Evolutionary conservation across 73 alveolate genomes (phyloP).

Genomic region (Tetrahymena malaccensis): DNA sequence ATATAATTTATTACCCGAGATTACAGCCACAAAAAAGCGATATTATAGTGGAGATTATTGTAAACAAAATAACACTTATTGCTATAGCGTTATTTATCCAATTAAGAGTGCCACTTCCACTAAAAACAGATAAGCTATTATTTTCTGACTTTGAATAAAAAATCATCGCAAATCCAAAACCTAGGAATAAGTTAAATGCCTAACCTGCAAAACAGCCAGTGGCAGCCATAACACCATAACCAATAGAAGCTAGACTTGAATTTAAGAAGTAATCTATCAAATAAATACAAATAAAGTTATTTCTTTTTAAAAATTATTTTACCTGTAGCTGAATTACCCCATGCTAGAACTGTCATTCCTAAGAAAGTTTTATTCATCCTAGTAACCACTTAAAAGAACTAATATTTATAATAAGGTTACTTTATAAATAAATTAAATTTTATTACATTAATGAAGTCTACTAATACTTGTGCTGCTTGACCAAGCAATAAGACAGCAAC

Average conservation of each 20-base stretch:
- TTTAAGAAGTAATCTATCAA: slow-evolving; percentile 73
- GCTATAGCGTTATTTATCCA: no score
- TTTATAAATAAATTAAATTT: neutral
- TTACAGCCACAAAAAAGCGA: no score
- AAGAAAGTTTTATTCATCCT: slow-evolving; percentile 69
- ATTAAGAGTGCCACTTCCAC: no score
- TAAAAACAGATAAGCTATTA: neutral
- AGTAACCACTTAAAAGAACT: slow-evolving; percentile 62
- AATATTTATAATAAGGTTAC: neutral
- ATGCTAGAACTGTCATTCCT: slow-evolving; percentile 92
- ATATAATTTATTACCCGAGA: no score
- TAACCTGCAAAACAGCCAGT: slow-evolving; percentile 98
- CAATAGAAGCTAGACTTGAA: slow-evolving; percentile 79
- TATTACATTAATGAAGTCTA: neutral
- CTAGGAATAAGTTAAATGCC: slow-evolving; percentile 79
- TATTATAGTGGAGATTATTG: no score
- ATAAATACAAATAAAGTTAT: neutral
- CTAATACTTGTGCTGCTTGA: neutral
- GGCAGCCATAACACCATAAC: slow-evolving; percentile 93
- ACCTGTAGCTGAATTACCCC: slow-evolving; percentile 91
- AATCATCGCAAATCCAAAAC: slow-evolving; percentile 82
- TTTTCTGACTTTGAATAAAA: neutral
- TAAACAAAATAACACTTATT: no score
- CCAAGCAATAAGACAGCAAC: neutral
- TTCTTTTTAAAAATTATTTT: neutral